Evolutionary conservation across 2,329 filamentous ascomycete species (phyloP), one percentile per base, ranked within the genome.

Genomic region (Neoscytalidium dimidiatum): DNA sequence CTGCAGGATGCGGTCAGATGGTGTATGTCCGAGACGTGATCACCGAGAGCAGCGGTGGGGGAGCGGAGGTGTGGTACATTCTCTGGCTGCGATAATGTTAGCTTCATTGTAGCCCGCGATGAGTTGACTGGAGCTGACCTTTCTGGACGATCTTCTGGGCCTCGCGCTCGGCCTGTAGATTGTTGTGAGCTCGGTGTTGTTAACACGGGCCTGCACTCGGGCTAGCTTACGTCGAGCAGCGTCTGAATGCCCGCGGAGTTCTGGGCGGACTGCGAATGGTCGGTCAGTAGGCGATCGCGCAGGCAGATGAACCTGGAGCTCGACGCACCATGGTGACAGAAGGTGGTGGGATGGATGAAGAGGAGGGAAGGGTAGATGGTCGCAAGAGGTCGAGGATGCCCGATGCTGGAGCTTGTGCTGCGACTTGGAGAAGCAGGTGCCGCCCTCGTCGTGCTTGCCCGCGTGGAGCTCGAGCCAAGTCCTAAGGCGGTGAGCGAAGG

Each of bases 81-180:
- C 92, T 87, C 92, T 87, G 74, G 92, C 92, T 96, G 62, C 13
- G 9, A 1, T 23, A 3, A 19, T 26, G 48, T 66, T 58, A 66
- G 64, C 64, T 21, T 52, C 17, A 23, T 29, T 9, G 19, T 2
- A 0, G 3, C n/a, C 43, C 33, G 26, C 4, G 28, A 43, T 13
- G 28, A 31, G 17, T 3, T 3, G 7, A 2, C 1, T 1, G 4
- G 13, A 41, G 78, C 83, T 67, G 79, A 96, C 94, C 92, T 87
- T 95, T 93, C 81, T 98, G 94, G 66, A 99, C 94, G 79, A 99
- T 99, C 87, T 97, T 97, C 82, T 97, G 94, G 67, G 95, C 95
- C 81, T 98, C 94, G 81, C 93, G 91, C 87, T 99, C 95, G 73
- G 95, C 94, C 94, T 98, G 71, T 71, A 64, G 29, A 46, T 33